Evolutionary conservation across 2,329 filamentous ascomycete species (phyloP).

Genomic region (Trichophyton simii): DNA sequence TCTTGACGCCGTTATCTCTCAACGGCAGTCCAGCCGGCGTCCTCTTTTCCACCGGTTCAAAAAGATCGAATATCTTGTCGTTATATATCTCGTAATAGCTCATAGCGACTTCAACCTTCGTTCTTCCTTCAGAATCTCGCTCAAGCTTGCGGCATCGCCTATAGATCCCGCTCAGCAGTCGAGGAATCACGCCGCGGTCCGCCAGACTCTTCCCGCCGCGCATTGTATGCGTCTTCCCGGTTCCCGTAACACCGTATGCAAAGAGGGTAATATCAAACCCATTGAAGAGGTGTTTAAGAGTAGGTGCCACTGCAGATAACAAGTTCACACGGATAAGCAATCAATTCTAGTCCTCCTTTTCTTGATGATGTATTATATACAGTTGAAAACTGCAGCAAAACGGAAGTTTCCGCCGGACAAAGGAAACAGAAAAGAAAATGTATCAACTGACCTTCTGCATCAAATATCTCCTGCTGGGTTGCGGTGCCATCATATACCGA

Average conservation of each 20-base stretch:
- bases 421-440: neutral
- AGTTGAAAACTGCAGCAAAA: neutral
- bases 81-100: slow-evolving; percentile 98
- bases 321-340: neutral
- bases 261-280: slow-evolving; percentile 83
- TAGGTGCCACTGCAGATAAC: slow-evolving; percentile 57
- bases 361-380: neutral
- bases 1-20: slow-evolving; percentile 75
- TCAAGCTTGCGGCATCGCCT: slow-evolving; percentile 71
- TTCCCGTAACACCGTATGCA: slow-evolving; percentile 85
- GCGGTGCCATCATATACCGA: slow-evolving; percentile 72
- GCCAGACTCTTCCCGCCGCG: slow-evolving; percentile 75
- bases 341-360: neutral
- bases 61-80: slow-evolving; percentile 84
- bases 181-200: slow-evolving; percentile 76
- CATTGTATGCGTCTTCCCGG: slow-evolving; percentile 94
- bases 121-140: slow-evolving; percentile 62
- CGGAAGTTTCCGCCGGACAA: too few relatives aligned
- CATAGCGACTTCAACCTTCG: slow-evolving; percentile 59
- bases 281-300: slow-evolving; percentile 75
- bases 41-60: slow-evolving; percentile 77
- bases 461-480: slow-evolving; percentile 77
- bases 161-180: slow-evolving; percentile 74
- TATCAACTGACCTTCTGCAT: slow-evolving; percentile 59
- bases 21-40: slow-evolving; percentile 68